Evolutionary conservation across 2,329 filamentous ascomycete species (phyloP).

Genomic region (Cercospora canescens): DNA sequence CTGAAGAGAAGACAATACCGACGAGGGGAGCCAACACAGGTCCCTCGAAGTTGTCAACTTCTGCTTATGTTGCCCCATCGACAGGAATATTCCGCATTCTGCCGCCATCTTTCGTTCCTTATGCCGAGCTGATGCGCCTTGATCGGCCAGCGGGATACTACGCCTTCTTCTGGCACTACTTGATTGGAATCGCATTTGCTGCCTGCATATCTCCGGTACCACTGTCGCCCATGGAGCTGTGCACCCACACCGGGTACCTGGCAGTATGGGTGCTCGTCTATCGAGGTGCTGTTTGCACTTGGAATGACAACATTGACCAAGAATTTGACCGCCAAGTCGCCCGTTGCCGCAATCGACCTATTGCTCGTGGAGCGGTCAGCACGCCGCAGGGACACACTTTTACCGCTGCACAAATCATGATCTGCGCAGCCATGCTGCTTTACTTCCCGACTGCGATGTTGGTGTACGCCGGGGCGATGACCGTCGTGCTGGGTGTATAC

Average conservation of each 20-base stretch:
- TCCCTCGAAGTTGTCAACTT: not conserved
- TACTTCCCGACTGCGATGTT: not conserved
- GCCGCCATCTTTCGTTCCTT: slow-evolving; percentile 8
- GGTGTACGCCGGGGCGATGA: slow-evolving; percentile 9
- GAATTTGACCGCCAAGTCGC: slow-evolving; percentile 14
- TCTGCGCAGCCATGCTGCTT: slow-evolving; percentile 9
- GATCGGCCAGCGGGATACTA: slow-evolving; percentile 18
- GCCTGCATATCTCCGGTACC: slow-evolving; percentile 6
- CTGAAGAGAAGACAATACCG: not conserved
- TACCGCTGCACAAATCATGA: slow-evolving; percentile 6
- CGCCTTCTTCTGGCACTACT: slow-evolving; percentile 19
- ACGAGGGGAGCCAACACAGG: not conserved
- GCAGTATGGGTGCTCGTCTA: slow-evolving; percentile 13
- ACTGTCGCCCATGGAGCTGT: not conserved
- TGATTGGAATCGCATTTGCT: slow-evolving; percentile 14
- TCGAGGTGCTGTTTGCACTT: slow-evolving; percentile 14
- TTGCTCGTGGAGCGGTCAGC: slow-evolving; percentile 16
- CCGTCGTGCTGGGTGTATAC: slow-evolving; percentile 11
- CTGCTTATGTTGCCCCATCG: slow-evolving; percentile 4
- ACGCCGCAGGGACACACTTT: slow-evolving; percentile 14
- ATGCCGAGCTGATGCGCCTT: slow-evolving; percentile 17
- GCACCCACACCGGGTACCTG: slow-evolving; percentile 1
- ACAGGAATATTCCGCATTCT: slow-evolving; percentile 14
- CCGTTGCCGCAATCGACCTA: slow-evolving; percentile 13
- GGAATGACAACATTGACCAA: slow-evolving; percentile 20